phyloP scores from a whole-genome alignment of 2,329 filamentous ascomycete genomes.

The Talaromyces sp. region DNA sequence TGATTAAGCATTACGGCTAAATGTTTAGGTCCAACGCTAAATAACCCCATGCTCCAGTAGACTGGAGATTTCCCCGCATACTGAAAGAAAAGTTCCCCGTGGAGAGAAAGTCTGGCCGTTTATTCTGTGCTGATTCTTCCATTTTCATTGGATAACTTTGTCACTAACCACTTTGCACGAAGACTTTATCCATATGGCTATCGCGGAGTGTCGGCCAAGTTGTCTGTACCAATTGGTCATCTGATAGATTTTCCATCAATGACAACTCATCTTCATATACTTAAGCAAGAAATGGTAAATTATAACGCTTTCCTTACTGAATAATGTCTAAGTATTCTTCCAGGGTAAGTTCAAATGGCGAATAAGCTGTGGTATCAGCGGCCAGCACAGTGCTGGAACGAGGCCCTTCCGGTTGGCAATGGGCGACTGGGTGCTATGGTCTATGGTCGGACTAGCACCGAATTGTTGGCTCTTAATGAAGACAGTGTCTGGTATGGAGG shows the following conservation, averaged over 20 bases:
- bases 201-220: conserved; percentile 14
- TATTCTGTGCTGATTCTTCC: neutral
- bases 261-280: neutral
- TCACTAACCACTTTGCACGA: neutral
- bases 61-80: neutral
- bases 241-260: neutral
- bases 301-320: neutral
- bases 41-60: neutral
- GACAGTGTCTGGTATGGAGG: conserved; percentile 50
- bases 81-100: neutral
- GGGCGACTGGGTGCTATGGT: conserved; percentile 48
- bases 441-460: conserved; percentile 43
- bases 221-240: neutral
- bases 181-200: neutral
- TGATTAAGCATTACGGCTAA: neutral
- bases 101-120: neutral
- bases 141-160: neutral
- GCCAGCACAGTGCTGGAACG: conserved; percentile 33
- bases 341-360: conserved; percentile 13
- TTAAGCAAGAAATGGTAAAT: neutral
- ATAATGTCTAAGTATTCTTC: neutral
- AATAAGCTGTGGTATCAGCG: conserved; percentile 28
- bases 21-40: neutral
- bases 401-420: conserved; percentile 49
- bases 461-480: conserved; percentile 48